Evolutionary conservation across 768 basidiomycete species (phyloP), one percentile per base, ranked within the genome.

Genomic region (Trametes cingulata): DNA sequence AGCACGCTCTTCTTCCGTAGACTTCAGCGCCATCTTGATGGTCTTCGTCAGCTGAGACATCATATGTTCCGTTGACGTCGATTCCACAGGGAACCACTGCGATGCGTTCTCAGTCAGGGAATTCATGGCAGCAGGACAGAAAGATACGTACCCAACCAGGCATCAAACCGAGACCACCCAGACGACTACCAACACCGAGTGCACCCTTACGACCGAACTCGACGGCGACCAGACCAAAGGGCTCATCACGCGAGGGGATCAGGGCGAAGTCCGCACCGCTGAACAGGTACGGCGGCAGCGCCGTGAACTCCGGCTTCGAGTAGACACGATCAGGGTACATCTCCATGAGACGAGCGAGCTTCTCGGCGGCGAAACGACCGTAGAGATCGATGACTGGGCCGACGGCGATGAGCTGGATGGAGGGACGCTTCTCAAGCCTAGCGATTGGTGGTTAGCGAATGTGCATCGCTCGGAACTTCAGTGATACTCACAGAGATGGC

Each of bases 31-130:
- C 77, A 95, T 81, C 73, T 96, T 96, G 78, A 97, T 88, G 9
- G 95, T 96, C 76, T 96, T 96, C 7, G 90, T 88, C 61, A 96
- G 76, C 71, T 97, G 95, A 13, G 95, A 96, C 69, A 95, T 77
- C 93, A 97, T 92, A 76, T 97, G 95, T 37, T 86, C 88, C 6
- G 93, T 95, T 25, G 95, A 88, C 63, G 80, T 93, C 0, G 93
- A 96, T 76, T 96, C 94, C 40, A 97, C 95, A 49, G 95, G 95
- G 82, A 94, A 96, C 95, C 95, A 97, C 93, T 94, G 64, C 15
- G 58, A 60, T 22, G 27, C 39, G 3, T 9, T 0, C 36, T 66
- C 56, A 68, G 58, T 20, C 33, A 15, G 3, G 33, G 15, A 56
- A 0, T 22, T 10, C n/a, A 10, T 9, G 19, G 17, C 37, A n/a